phyloP scores from a whole-genome alignment of 23 red algal species.

The Agarophyton chilense region DNA sequence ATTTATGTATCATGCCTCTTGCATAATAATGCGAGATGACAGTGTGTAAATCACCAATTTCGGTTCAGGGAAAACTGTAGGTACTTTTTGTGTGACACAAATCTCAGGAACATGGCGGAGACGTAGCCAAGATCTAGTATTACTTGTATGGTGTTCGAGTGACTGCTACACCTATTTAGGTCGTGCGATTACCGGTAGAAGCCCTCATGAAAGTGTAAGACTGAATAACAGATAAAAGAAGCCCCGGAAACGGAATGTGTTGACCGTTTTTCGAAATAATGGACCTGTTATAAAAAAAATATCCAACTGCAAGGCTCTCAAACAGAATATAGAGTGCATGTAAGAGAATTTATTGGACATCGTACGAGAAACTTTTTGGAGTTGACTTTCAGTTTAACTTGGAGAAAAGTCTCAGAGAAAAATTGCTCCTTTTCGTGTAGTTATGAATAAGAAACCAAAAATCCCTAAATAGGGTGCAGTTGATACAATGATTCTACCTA shows the following conservation, averaged over 20 bases:
- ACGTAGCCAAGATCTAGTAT: not conserved
- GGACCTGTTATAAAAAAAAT: not conserved
- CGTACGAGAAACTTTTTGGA: not conserved
- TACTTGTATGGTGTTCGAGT: not conserved
- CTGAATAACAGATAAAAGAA: not conserved
- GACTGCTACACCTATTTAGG: not conserved
- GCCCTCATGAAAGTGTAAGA: constrained; percentile 6
- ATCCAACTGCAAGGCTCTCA: not conserved
- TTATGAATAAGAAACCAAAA: not conserved
- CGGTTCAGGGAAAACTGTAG: too few species aligned
- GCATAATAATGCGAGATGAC: too few species aligned
- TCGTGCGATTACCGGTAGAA: not conserved
- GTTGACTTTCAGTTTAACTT: not conserved
- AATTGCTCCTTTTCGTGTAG: not conserved
- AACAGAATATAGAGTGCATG: not conserved
- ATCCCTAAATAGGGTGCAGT: not conserved
- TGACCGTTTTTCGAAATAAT: not conserved
- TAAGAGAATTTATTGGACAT: not conserved
- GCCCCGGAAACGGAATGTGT: not conserved
- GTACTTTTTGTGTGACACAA: too few species aligned
- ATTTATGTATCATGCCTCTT: too few species aligned
- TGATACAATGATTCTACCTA: not conserved
- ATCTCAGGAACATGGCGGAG: not conserved
- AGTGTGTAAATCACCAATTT: too few species aligned
- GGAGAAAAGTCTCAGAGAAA: not conserved